Evolutionary conservation across 306 rosid species (phyloP), one percentile per base, ranked within the genome.

Genomic region (Morella rubra): DNA sequence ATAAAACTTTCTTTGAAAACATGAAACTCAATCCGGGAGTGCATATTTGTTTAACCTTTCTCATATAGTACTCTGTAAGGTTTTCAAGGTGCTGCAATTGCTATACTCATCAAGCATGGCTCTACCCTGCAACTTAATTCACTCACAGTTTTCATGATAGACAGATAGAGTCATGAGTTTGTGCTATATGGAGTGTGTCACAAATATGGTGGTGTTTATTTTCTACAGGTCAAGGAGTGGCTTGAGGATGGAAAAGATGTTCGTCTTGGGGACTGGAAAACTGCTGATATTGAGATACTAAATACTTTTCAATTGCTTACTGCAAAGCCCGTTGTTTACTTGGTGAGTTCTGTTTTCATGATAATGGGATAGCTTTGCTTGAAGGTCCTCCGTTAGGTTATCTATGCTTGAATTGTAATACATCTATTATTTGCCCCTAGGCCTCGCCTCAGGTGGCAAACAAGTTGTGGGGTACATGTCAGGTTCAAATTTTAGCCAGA

Each of bases 231-330:
- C 80, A 92, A 89, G 86, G 89, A 92, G 67, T 75, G 71, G 69
- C 88, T 95, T 44, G 84, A 76, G 84, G 97, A 91, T 42, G 99
- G 92, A 80, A 92, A 95, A 86, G 97, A 95, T 88, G 73, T 95
- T 20, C 99, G 99, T 27, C 86, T 95, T 18, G 97, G 97, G 82
- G 99, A 95, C 8, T 95, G 99, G 99, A 92, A 95, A 79, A 86
- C 97, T 84, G 97, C 99, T 73, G 99, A 95, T 49, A 76, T 85
- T 24, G 99, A 95, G 85, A 89, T 95, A 81, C 61, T 92, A 64
- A 95, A 95, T 89, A 80, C 97, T 73, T 92, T 92, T 74, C 99
- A 95, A 85, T 86, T 95, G 92, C 97, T 95, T 45, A 89, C 97
- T 49, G 99, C 99, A 77, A 95, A 95, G 73, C 96, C 97, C 27